Conservation (phyloP, 495 filamentous ascomycete species). For the Aspergillus baeticus region DNA sequence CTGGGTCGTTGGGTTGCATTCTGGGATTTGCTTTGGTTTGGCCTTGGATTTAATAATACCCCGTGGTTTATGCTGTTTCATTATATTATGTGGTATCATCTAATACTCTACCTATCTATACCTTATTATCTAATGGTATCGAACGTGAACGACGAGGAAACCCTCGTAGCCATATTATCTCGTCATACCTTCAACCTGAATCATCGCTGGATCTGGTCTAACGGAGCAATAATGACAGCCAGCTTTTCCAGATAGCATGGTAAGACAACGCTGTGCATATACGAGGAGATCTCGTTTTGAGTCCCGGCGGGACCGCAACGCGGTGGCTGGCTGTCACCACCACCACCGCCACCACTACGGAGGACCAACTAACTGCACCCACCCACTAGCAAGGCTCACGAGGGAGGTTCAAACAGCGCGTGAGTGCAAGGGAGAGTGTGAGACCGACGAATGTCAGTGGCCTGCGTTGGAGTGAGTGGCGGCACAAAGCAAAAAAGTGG, state of each 20-base stretch:
- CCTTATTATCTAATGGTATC: not conserved
- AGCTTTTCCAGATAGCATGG: no score
- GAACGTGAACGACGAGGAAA: no score
- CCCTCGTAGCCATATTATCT: no score
- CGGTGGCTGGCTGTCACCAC: conserved; percentile 25
- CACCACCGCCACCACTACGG: not conserved
- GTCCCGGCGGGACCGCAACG: not conserved
- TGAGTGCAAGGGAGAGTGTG: no score
- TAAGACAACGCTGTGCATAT: conserved; percentile 8
- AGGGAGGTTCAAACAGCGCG: not conserved
- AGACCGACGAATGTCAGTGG: no score
- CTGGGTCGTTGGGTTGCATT: no score
- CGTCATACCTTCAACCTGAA: no score
- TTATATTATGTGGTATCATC: not conserved
- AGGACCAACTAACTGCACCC: not conserved
- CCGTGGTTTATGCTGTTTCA: conserved; percentile 8
- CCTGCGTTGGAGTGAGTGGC: no score
- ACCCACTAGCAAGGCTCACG: not conserved
- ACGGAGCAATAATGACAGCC: no score
- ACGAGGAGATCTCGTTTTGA: not conserved
- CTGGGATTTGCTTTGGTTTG: no score
- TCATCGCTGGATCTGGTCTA: no score
- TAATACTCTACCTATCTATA: conserved; percentile 1
- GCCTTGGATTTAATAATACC: conserved; percentile 30
- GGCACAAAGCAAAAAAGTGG: no score